These are phyloP conservation scores for Silene noctiflora DNA, from an alignment of 179 eudicot species.

Conservation along the genomic window DNA sequence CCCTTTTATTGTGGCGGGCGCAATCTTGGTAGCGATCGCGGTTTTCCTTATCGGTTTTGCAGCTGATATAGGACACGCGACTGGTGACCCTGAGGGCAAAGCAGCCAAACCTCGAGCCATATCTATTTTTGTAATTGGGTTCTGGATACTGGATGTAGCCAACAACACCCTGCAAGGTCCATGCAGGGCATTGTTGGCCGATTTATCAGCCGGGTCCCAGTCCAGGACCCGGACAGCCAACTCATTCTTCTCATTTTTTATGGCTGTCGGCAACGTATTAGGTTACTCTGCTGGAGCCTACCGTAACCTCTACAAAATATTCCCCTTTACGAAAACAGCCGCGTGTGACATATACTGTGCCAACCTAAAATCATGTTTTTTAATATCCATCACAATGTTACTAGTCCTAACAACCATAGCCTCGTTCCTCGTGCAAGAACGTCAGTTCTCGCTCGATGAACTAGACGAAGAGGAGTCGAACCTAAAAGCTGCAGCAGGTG, in stretches of 20 bases:
- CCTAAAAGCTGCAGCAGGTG: conserved; percentile 3
- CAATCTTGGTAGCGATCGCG: conserved; percentile 30
- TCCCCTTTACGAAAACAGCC: conserved; percentile 33
- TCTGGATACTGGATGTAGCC: conserved; percentile 55
- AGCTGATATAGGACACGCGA: conserved; percentile 40
- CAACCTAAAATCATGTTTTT: conserved; percentile 42
- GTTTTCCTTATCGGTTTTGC: conserved; percentile 45
- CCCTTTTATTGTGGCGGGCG: conserved; percentile 38
- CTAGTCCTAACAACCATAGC: conserved; percentile 20
- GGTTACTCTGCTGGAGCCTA: conserved; percentile 43
- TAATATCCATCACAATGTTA: conserved; percentile 33
- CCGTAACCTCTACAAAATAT: conserved; percentile 20
- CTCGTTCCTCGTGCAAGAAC: conserved; percentile 22
- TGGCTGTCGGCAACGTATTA: conserved; percentile 40
- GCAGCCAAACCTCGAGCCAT: conserved; percentile 40
- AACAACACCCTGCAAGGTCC: conserved; percentile 42
- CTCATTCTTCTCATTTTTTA: conserved; percentile 45
- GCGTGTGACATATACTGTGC: conserved; percentile 47
- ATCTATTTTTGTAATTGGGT: conserved; percentile 42
- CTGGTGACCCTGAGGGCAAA: conserved; percentile 18
- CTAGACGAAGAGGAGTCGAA: conserved; percentile 23
- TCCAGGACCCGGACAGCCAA: conserved; percentile 39
- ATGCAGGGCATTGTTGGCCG: conserved; percentile 41
- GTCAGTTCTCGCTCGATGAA: conserved; percentile 16
- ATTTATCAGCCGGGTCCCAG: conserved; percentile 31